phyloP scores from a whole-genome alignment of 805 yeast species.

The Hanseniaspora singularis region DNA sequence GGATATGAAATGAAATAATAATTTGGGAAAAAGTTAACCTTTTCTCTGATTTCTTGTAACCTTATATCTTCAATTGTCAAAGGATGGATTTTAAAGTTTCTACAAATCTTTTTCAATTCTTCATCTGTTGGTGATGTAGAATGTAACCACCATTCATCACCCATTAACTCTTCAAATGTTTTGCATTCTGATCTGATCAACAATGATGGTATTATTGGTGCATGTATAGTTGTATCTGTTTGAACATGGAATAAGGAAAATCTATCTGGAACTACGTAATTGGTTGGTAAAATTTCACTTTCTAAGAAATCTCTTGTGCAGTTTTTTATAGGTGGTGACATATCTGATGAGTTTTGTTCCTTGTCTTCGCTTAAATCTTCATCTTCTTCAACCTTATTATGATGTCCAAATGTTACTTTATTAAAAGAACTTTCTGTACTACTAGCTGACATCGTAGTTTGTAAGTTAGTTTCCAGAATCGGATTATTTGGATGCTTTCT shows the following conservation, averaged over 20 bases:
- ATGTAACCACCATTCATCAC: slow-evolving; percentile 87
- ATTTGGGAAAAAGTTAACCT: slow-evolving; percentile 79
- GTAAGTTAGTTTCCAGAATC: background rate
- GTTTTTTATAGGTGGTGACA: background rate
- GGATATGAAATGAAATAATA: slow-evolving; percentile 96
- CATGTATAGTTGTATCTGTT: slow-evolving; percentile 76
- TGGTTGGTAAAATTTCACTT: slow-evolving; percentile 15
- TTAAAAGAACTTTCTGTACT: slow-evolving; percentile 10
- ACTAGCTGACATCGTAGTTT: background rate
- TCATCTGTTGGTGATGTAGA: slow-evolving; percentile 88
- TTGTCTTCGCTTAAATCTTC: slow-evolving; percentile 6
- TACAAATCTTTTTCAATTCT: slow-evolving; percentile 84
- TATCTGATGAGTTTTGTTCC: slow-evolving; percentile 10
- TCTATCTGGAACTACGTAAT: slow-evolving; percentile 47
- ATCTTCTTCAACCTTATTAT: slow-evolving; percentile 23
- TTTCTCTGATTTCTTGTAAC: slow-evolving; percentile 93
- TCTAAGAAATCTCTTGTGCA: slow-evolving; percentile 6
- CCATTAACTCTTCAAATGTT: slow-evolving; percentile 56
- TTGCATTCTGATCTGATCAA: slow-evolving; percentile 43
- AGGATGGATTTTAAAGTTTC: slow-evolving; percentile 95
- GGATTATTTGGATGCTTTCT: slow-evolving; percentile 12
- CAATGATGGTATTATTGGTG: slow-evolving; percentile 73
- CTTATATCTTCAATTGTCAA: slow-evolving; percentile 95
- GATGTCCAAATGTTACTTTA: slow-evolving; percentile 31
- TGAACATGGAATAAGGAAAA: slow-evolving; percentile 75